Evolutionary conservation across 352 stramenopile species (phyloP).

Genomic region (Pelagophyceae sp.): DNA sequence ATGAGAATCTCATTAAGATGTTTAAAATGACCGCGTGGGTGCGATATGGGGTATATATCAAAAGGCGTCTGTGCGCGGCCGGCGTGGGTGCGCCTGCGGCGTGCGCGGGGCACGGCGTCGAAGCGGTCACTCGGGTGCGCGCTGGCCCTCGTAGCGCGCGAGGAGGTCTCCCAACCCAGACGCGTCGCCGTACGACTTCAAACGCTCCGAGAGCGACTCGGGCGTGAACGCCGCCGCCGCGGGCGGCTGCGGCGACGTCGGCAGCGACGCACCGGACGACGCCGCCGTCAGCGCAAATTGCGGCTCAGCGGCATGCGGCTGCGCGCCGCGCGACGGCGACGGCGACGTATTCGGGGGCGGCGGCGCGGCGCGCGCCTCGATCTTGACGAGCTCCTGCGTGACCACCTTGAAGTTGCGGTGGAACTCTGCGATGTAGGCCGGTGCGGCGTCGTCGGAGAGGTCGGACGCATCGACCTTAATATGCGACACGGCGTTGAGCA

Average conservation of each 20-base stretch:
- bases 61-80: too few species aligned
- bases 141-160: neutral
- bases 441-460: conserved; percentile 24
- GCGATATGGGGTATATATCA: too few species aligned
- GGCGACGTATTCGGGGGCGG: too few species aligned
- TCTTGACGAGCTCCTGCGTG: conserved; percentile 28
- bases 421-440: conserved; percentile 30
- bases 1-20: too few species aligned
- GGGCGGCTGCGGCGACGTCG: too few species aligned
- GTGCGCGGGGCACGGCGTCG: too few species aligned
- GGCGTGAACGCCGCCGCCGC: neutral
- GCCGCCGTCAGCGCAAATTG: too few species aligned
- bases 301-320: too few species aligned
- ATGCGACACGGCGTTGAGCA: conserved; percentile 34
- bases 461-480: conserved; percentile 32
- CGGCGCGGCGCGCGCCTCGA: neutral
- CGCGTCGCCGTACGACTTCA: neutral
- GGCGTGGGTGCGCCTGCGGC: too few species aligned
- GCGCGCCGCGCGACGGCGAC: too few species aligned
- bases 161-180: neutral
- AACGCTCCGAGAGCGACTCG: neutral
- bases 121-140: too few species aligned
- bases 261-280: neutral
- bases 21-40: too few species aligned
- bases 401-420: conserved; percentile 35